Base-by-base conservation (phyloP, 2,329 filamentous ascomycete genomes). In the Venturia asperata region DNA sequence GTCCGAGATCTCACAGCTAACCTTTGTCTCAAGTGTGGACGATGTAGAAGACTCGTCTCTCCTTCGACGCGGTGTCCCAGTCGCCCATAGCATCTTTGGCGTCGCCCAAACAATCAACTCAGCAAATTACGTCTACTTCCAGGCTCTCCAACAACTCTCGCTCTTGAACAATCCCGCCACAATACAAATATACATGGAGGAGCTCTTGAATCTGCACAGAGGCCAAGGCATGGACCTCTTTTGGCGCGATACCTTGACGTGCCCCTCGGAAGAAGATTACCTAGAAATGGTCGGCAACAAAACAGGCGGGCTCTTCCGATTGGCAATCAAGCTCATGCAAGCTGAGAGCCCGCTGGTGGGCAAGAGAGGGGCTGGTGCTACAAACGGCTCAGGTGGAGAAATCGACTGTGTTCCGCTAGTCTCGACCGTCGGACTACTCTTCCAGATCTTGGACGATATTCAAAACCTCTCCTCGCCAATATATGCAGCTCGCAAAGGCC, bases 201-300 rank as follows among this genome's bases (percentile, higher is more conserved):
- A 95, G 78, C 82, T 96, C 41, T 77, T 92, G 68, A 92, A 94
- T 74, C 84, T 96, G 62, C 91, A 96, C 76, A 82, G 90, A 39
- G 91, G 91, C 24, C 91, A 96, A 76, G 91, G 91, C 69, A 92
- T 95, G 89, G 92, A 96, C 71, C 82, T 96, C 45, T 94, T 90
- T 79, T 96, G 92, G 91, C 84, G 90, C 66, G 90, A 94, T 77
- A 91, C 87, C 34, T 80, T 94, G 67, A 92, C 88, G 24, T 93
- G 90, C 75, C 91, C 91, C 17, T 89, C 85, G 62, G 91, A 94
- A 76, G 89, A 92, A 69, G 91, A 95, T 77, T 96, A 96, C 77
- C 83, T 95, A n/a, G 89, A 95, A 74, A 95, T 96, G 91, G 91
- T 96, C 13, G 85, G 85, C 70, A 92, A 95, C 78, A 96, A 96